phyloP scores from a whole-genome alignment of 1,284 basidiomycete species.

The Retiboletus fuscus region DNA sequence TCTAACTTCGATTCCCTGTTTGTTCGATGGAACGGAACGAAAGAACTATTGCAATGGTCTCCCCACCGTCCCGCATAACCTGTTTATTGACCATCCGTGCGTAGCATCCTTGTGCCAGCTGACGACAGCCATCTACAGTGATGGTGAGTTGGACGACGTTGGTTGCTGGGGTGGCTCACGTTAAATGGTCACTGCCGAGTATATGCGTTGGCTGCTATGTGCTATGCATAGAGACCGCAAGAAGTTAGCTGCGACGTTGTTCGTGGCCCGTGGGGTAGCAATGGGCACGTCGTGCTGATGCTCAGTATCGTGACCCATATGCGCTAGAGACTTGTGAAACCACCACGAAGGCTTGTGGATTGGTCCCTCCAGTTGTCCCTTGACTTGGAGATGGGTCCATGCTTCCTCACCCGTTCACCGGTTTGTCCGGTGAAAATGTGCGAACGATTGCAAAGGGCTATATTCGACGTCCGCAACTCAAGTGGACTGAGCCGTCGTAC shows the following conservation, averaged over 20 bases:
- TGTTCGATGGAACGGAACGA: background rate
- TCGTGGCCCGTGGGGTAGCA: background rate
- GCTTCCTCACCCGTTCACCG: background rate
- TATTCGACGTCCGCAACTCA: background rate
- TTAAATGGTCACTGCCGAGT: constrained; percentile 10
- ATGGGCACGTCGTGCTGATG: background rate
- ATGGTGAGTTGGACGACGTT: constrained; percentile 22
- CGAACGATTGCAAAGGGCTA: background rate
- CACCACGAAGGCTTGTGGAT: background rate
- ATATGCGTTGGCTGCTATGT: background rate
- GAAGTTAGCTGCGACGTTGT: too few species aligned
- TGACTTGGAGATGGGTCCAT: background rate
- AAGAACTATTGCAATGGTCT: background rate
- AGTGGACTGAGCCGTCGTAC: background rate
- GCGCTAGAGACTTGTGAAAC: background rate
- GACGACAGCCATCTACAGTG: constrained; percentile 12
- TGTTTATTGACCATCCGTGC: constrained; percentile 12
- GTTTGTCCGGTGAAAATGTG: background rate
- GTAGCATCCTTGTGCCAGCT: constrained; percentile 24
- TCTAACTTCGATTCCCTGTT: background rate
- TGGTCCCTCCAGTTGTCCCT: background rate
- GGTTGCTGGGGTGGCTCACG: constrained; percentile 26
- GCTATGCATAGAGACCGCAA: too few species aligned
- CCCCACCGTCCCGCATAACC: too few species aligned
- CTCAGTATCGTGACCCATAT: background rate